These are phyloP conservation scores for Epichloe sylvatica DNA, from an alignment of 2,329 filamentous ascomycete species.

Conservation along the genomic window DNA sequence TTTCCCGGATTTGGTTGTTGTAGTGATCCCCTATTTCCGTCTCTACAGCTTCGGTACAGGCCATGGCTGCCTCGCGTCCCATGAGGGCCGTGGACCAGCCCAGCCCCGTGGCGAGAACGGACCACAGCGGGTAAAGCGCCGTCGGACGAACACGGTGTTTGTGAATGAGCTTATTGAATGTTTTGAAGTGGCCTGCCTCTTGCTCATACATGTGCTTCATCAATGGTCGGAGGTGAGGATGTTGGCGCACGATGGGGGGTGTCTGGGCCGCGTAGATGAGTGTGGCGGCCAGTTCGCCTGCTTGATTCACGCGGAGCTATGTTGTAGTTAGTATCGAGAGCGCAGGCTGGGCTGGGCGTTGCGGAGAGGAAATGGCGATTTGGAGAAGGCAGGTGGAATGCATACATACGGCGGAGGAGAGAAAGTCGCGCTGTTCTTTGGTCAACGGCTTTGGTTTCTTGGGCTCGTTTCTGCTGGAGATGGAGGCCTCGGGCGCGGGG, in stretches of 20 bases:
- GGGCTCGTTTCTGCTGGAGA: slow-evolving; percentile 10
- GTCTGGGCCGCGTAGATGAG: slow-evolving; percentile 88
- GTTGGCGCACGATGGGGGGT: slow-evolving; percentile 62
- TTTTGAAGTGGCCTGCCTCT: slow-evolving; percentile 73
- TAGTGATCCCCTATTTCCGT: slow-evolving; percentile 96
- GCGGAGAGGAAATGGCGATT: background rate
- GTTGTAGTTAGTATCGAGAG: background rate
- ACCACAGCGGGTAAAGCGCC: slow-evolving; percentile 84
- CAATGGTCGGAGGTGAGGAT: slow-evolving; percentile 76
- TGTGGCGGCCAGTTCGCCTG: slow-evolving; percentile 90
- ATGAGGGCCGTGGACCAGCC: slow-evolving; percentile 84
- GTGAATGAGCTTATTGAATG: slow-evolving; percentile 71
- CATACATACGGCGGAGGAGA: slow-evolving; percentile 58
- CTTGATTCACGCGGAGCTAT: slow-evolving; percentile 86
- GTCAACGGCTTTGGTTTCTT: slow-evolving; percentile 47
- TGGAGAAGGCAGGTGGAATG: background rate
- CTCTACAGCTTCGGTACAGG: slow-evolving; percentile 95
- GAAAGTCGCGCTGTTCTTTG: slow-evolving; percentile 55
- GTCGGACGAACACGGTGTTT: slow-evolving; percentile 86
- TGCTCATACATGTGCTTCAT: slow-evolving; percentile 99
- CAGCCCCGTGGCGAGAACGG: slow-evolving; percentile 60
- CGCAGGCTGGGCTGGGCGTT: background rate
- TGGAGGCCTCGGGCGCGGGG: background rate
- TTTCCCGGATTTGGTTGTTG: slow-evolving; percentile 71
- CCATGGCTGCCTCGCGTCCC: slow-evolving; percentile 92